Evolutionary conservation across 2,329 filamentous ascomycete genomes (phyloP), one percentile per base, ranked within the genome.

Genomic region (Fusarium oligoseptatum): DNA sequence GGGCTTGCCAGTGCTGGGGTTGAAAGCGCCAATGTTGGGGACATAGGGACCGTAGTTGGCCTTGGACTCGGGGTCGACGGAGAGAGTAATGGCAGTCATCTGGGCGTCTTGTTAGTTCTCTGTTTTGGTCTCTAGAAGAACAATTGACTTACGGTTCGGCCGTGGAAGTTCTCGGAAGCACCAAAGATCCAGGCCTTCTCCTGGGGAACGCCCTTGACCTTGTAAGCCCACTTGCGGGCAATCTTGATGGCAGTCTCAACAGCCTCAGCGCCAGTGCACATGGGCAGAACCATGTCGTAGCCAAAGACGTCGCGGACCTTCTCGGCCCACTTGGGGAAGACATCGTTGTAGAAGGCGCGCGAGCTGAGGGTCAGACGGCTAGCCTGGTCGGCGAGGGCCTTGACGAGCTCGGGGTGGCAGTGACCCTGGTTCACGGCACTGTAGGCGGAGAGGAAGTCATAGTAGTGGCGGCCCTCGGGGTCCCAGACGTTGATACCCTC

Each of bases 1-100:
- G 24, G 74, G 37, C 57, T 72, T 70, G 29, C 74, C 74, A 29
- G 73, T 76, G 34, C 29, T 50, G 20, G 74, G 74, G 68, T 76
- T 76, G 60, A 87, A 84, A 73, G 94, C 93, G 64, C 96, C 95
- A 71, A 98, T 92, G 77, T 93, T 93, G 75, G 97, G 97, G 24
- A 99, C 90, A 82, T 97, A 98, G 20, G 97, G 97, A 11, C 97
- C 97, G 83, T 99, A 99, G 88, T 98, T 97, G 77, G 97, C 95
- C 80, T 95, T 93, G 58, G 95, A 98, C 84, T 99, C 97, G 36
- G 95, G 94, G 82, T 99, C 97, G 32, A 94, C 95, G 20, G 96
- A 98, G 85, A 99, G 92, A 63, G 96, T 97, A 77, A 99, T 95
- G 58, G 97, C 97, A 20, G 94, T 94, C 88, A 99, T 98, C 92